A percentile compares a stretch with the other conserved stretches of the same genome.
phyloP scores from a whole-genome alignment of 768 basidiomycete species.

The Saitozyma podzolica region DNA sequence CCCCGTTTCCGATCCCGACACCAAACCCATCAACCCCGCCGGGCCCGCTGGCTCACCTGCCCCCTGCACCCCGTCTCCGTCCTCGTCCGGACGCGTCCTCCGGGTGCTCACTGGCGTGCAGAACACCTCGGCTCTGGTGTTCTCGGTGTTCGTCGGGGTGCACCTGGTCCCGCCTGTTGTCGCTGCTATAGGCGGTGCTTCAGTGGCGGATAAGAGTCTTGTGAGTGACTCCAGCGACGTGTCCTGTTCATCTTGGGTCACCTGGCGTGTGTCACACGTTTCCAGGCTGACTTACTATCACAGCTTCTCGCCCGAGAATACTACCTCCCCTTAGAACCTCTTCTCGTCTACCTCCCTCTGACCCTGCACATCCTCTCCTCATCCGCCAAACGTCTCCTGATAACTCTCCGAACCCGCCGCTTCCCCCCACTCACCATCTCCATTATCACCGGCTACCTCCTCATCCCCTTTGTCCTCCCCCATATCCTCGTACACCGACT shows the following conservation, averaged over 20 bases:
- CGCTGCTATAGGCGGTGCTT: slow-evolving; percentile 70
- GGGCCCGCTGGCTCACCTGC: too few relatives aligned
- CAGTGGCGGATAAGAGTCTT: slow-evolving; percentile 70
- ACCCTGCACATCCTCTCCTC: slow-evolving; percentile 64
- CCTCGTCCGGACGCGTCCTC: slow-evolving; percentile 19
- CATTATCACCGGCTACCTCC: slow-evolving; percentile 66
- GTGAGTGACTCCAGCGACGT: slow-evolving; percentile 54
- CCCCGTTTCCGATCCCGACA: too few relatives aligned
- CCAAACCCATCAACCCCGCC: too few relatives aligned
- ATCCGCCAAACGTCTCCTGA: slow-evolving; percentile 62
- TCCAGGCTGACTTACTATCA: neutral
- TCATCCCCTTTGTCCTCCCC: slow-evolving; percentile 62
- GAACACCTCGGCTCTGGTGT: slow-evolving; percentile 73
- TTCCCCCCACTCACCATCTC: slow-evolving; percentile 56
- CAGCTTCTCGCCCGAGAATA: slow-evolving; percentile 82
- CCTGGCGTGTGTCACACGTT: neutral
- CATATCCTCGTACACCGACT: slow-evolving; percentile 71
- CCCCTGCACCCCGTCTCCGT: neutral
- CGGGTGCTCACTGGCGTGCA: slow-evolving; percentile 60
- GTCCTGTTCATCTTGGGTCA: neutral
- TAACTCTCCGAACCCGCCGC: slow-evolving; percentile 46
- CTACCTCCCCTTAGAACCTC: slow-evolving; percentile 73
- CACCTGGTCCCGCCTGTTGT: slow-evolving; percentile 74
- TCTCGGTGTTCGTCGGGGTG: slow-evolving; percentile 72
- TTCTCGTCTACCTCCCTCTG: slow-evolving; percentile 69